phyloP scores from a whole-genome alignment of 2,329 filamentous ascomycete species.

The Neoarthrinium moseri region DNA sequence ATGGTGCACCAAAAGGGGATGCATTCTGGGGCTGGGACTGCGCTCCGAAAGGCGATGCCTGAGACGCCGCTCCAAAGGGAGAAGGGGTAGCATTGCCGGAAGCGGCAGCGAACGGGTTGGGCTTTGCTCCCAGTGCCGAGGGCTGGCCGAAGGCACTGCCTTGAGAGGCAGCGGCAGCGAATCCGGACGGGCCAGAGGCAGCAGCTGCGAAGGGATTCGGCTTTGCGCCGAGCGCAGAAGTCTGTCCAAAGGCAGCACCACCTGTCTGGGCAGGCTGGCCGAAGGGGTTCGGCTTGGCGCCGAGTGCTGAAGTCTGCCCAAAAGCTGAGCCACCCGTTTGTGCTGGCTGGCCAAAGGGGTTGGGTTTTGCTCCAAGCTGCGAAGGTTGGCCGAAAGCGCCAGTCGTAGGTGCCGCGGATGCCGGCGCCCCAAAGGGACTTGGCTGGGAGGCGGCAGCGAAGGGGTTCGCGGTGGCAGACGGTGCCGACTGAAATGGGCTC shows the following conservation, averaged over 20 bases:
- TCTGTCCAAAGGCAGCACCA: constrained; percentile 36
- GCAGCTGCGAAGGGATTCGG: constrained; percentile 26
- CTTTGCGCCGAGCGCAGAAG: constrained; percentile 26
- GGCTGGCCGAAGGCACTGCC: constrained; percentile 42
- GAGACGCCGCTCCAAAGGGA: constrained; percentile 21
- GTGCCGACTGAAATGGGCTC: constrained; percentile 23
- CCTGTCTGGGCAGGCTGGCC: constrained; percentile 12
- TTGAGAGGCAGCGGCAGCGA: constrained; percentile 27
- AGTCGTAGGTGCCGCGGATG: constrained; percentile 17
- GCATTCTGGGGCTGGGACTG: constrained; percentile 13
- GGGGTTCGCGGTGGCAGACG: constrained; percentile 34
- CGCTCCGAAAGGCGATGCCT: constrained; percentile 29
- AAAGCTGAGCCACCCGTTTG: constrained; percentile 18
- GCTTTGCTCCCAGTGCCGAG: constrained; percentile 26
- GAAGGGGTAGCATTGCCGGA: constrained; percentile 21
- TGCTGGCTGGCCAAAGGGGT: constrained; percentile 15
- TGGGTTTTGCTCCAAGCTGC: constrained; percentile 20
- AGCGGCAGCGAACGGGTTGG: constrained; percentile 33
- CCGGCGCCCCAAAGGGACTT: constrained; percentile 25
- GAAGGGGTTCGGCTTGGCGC: constrained; percentile 21
- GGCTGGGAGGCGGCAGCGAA: constrained; percentile 35
- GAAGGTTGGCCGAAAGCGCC: constrained; percentile 46
- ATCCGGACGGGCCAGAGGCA: constrained; percentile 22
- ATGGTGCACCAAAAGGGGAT: constrained; percentile 18
- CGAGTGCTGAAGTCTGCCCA: constrained; percentile 30